Percentiles rank a stretch among this genome's conserved stretches.
Evolutionary conservation across 805 yeast genomes (phyloP).

Genomic region (Lipomyces kockii): DNA sequence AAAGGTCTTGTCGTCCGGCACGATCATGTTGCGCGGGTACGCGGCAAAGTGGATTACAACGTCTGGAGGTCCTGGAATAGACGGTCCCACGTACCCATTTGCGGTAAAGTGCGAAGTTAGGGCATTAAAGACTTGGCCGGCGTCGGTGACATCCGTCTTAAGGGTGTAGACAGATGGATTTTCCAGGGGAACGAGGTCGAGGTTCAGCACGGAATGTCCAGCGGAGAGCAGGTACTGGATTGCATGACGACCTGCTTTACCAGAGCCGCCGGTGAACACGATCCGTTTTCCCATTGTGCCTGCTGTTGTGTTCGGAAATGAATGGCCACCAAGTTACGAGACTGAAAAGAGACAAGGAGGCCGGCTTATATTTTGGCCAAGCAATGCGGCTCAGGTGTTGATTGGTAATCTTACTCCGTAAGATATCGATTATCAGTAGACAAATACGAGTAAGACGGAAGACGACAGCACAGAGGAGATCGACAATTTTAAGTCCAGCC

Average conservation of each 20-base stretch:
- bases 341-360: too few species aligned
- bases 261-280: constrained; percentile 14
- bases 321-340: background rate
- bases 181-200: constrained; percentile 16
- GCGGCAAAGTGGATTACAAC: constrained; percentile 19
- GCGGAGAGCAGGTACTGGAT: constrained; percentile 11
- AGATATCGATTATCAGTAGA: too few species aligned
- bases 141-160: constrained; percentile 15
- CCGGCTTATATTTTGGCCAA: too few species aligned
- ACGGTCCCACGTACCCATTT: constrained; percentile 1
- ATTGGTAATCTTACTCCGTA: too few species aligned
- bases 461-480: too few species aligned
- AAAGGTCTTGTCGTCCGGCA: constrained; percentile 12
- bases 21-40: constrained; percentile 12
- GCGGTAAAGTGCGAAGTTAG: constrained; percentile 1
- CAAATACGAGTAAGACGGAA: too few species aligned
- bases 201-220: constrained; percentile 9
- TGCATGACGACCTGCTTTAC: constrained; percentile 15
- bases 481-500: too few species aligned
- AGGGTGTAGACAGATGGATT: constrained; percentile 13
- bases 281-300: constrained; percentile 2
- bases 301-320: background rate
- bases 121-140: constrained; percentile 17
- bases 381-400: too few species aligned
- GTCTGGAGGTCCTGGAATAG: constrained; percentile 9